phyloP scores from a whole-genome alignment of 2,329 filamentous ascomycete species.

The Colletotrichum sp. region DNA sequence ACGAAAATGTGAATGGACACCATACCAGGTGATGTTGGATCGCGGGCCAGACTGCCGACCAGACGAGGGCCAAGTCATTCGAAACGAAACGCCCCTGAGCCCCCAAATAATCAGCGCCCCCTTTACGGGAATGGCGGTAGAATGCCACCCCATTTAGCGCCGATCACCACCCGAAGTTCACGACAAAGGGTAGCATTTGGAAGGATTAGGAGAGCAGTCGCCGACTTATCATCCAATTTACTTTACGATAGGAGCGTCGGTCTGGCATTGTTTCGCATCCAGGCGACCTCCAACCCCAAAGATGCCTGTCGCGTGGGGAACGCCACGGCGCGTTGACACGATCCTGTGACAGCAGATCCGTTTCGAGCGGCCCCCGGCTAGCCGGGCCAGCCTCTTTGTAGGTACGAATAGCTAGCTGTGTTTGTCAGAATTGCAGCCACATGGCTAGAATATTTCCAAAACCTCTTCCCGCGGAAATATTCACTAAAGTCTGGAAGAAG shows the following conservation, averaged over 20 bases:
- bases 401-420: background rate
- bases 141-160: background rate
- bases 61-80: background rate
- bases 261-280: background rate
- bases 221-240: background rate
- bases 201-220: background rate
- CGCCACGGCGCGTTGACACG: constrained; percentile 8
- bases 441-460: background rate
- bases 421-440: background rate
- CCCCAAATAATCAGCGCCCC: background rate
- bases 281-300: background rate
- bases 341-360: constrained; percentile 17
- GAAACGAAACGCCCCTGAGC: background rate
- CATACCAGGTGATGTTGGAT: background rate
- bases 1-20: background rate
- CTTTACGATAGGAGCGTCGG: background rate
- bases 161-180: background rate
- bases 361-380: background rate
- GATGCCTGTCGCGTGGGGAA: background rate
- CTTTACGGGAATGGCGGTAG: background rate
- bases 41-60: background rate
- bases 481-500: background rate
- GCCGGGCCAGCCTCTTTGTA: background rate
- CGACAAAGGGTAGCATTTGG: background rate
- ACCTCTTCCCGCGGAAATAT: background rate